Conservation (phyloP, 176 grass and related monocot species). For the Phyllostachys edulis region DNA sequence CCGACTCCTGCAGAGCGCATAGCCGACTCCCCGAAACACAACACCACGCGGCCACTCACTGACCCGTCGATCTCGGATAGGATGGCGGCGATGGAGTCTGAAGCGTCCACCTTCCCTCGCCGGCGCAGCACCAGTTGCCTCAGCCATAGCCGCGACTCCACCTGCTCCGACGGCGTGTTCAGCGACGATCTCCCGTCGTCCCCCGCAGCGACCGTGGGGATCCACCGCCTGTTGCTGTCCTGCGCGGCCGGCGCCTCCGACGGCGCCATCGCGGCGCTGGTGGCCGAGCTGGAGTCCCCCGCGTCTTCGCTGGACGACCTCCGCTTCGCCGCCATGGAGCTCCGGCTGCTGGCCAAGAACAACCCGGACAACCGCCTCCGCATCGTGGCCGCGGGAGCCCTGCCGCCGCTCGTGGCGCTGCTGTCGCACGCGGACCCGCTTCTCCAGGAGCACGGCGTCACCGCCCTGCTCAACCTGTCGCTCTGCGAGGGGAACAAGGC, state of each 20-base stretch:
- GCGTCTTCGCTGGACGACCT: conserved; percentile 33
- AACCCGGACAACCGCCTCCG: no score
- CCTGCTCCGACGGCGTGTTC: conserved; percentile 2
- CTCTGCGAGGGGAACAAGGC: conserved; percentile 47
- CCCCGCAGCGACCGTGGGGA: background rate
- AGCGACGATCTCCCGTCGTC: background rate
- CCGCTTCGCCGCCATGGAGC: conserved; percentile 28
- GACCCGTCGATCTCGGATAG: background rate
- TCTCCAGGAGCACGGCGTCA: conserved; percentile 45
- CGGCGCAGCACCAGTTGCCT: background rate
- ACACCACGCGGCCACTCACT: no score
- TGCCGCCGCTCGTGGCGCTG: no score
- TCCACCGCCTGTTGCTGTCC: conserved; percentile 10
- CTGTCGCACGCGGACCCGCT: conserved; percentile 19
- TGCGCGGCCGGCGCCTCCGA: conserved; percentile 8
- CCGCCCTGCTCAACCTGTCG: conserved; percentile 45
- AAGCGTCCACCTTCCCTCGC: background rate
- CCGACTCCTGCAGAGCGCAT: background rate
- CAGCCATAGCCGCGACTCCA: conserved; percentile 15
- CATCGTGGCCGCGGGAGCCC: no score
- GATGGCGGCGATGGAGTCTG: background rate
- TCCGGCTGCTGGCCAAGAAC: conserved; percentile 50
- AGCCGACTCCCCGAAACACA: background rate
- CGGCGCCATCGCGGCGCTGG: conserved; percentile 11
- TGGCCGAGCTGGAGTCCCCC: conserved; percentile 23